Percentiles rank a stretch among this genome's conserved stretches.
Conservation (phyloP, 805 yeast genomes). For the Lachancea dasiensis region DNA sequence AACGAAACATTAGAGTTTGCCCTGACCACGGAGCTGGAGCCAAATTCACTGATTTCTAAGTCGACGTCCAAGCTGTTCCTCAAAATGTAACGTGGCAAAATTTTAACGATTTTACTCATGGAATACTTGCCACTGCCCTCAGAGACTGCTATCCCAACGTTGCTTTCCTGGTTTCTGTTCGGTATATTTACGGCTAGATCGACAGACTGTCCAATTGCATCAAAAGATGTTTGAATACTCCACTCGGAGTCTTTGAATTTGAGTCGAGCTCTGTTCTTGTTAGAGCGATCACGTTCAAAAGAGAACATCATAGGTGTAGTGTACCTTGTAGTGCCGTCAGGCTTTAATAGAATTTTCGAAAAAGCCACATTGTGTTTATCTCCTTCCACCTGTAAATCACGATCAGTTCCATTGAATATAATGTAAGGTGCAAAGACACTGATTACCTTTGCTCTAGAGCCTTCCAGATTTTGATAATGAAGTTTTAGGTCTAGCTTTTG, state of each 20-base stretch:
- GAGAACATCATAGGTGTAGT: constrained; percentile 78
- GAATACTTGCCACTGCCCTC: constrained; percentile 86
- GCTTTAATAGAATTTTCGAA: constrained; percentile 35
- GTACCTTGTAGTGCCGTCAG: constrained; percentile 27
- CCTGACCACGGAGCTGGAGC: constrained; percentile 47
- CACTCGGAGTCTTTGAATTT: constrained; percentile 63
- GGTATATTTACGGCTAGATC: constrained; percentile 48
- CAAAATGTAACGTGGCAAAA: constrained; percentile 78
- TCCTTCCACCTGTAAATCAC: constrained; percentile 51
- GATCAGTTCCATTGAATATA: constrained; percentile 73
- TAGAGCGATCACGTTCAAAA: constrained; percentile 52
- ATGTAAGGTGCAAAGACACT: constrained; percentile 81
- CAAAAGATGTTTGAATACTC: constrained; percentile 74
- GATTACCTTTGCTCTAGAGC: constrained; percentile 51
- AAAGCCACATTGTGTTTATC: constrained; percentile 48
- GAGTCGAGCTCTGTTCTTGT: constrained; percentile 60
- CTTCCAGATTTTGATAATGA: constrained; percentile 50
- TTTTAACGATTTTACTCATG: constrained; percentile 66
- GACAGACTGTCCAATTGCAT: constrained; percentile 78
- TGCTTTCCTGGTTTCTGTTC: constrained; percentile 53
- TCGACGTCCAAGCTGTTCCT: constrained; percentile 53
- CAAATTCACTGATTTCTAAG: constrained; percentile 60
- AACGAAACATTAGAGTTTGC: constrained; percentile 42
- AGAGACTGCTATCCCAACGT: constrained; percentile 64
- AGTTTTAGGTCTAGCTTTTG: constrained; percentile 60